Evolutionary conservation across 805 yeast genomes (phyloP).

Genomic region (Ogataea saltuana): DNA sequence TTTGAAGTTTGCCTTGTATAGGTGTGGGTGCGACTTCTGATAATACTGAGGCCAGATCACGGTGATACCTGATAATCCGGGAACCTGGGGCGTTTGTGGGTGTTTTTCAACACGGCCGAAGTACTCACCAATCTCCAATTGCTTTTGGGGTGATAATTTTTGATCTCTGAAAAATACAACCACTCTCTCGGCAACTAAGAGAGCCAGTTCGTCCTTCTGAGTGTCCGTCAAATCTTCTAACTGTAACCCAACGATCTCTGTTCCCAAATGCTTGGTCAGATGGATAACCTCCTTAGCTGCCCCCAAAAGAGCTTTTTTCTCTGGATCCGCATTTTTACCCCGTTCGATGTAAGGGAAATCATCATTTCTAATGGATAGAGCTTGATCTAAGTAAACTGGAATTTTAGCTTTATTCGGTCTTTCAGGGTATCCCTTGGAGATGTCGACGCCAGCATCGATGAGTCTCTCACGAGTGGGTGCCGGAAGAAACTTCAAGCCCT

Average conservation of each 20-base stretch:
- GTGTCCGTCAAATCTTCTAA: slow-evolving; percentile 41
- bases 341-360: slow-evolving; percentile 30
- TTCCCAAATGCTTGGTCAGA: slow-evolving; percentile 48
- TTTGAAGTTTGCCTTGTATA: slow-evolving; percentile 18
- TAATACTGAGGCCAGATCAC: slow-evolving; percentile 43
- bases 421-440: slow-evolving; percentile 40
- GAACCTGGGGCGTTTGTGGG: slow-evolving; percentile 36
- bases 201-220: slow-evolving; percentile 49
- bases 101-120: slow-evolving; percentile 46
- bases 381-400: slow-evolving; percentile 43
- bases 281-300: slow-evolving; percentile 43
- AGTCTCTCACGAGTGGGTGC: slow-evolving; percentile 32
- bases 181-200: slow-evolving; percentile 46
- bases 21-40: slow-evolving; percentile 30
- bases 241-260: slow-evolving; percentile 49
- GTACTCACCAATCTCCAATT: slow-evolving; percentile 44
- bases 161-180: slow-evolving; percentile 52
- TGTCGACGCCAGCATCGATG: slow-evolving; percentile 38
- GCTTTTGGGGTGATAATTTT: slow-evolving; percentile 44
- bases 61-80: slow-evolving; percentile 39
- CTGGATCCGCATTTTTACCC: slow-evolving; percentile 20
- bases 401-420: slow-evolving; percentile 23
- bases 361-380: slow-evolving; percentile 36
- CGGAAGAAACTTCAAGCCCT: slow-evolving; percentile 31
- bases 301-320: slow-evolving; percentile 37